Percentiles rank a stretch among this genome's conserved stretches.
phyloP scores from a whole-genome alignment of 192 early-diverging fungal species.

The Spinellus fusiger region DNA sequence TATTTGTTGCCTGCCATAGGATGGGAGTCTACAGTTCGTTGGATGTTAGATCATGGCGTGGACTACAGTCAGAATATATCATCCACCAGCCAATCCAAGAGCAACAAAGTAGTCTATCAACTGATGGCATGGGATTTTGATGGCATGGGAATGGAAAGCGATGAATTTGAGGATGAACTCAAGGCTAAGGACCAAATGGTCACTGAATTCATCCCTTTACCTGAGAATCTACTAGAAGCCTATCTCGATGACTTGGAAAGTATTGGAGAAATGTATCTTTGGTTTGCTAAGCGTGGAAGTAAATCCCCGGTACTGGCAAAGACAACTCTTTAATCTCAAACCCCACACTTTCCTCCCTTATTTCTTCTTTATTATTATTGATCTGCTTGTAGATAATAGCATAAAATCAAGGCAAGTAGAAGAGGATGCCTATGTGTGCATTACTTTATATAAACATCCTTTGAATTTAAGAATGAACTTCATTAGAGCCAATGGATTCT shows the following conservation, averaged over 20 bases:
- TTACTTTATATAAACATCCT: background rate
- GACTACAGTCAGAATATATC: too few relatives aligned
- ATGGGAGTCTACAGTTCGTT: slow-evolving; percentile 20
- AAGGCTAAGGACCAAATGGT: slow-evolving; percentile 13
- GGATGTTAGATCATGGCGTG: slow-evolving; percentile 10
- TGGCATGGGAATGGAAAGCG: slow-evolving; percentile 11
- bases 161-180: slow-evolving; percentile 32
- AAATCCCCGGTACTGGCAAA: background rate
- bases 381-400: too few relatives aligned
- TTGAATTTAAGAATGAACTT: background rate
- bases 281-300: slow-evolving; percentile 24
- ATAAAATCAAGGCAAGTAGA: background rate
- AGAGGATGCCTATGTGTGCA: too few relatives aligned
- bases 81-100: background rate
- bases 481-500: background rate
- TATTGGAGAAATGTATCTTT: slow-evolving; percentile 35
- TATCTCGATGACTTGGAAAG: slow-evolving; percentile 13
- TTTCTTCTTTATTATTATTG: too few relatives aligned
- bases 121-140: slow-evolving; percentile 30
- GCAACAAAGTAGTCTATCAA: slow-evolving; percentile 13
- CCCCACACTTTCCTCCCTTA: too few relatives aligned
- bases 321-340: background rate
- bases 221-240: slow-evolving; percentile 13
- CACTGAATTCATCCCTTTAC: slow-evolving; percentile 24
- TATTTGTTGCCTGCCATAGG: slow-evolving; percentile 25